A percentile compares a stretch with the other conserved stretches of the same genome.
Evolutionary conservation across 1,284 basidiomycete species (phyloP).

Genomic region (Pyrrhoderma noxium): DNA sequence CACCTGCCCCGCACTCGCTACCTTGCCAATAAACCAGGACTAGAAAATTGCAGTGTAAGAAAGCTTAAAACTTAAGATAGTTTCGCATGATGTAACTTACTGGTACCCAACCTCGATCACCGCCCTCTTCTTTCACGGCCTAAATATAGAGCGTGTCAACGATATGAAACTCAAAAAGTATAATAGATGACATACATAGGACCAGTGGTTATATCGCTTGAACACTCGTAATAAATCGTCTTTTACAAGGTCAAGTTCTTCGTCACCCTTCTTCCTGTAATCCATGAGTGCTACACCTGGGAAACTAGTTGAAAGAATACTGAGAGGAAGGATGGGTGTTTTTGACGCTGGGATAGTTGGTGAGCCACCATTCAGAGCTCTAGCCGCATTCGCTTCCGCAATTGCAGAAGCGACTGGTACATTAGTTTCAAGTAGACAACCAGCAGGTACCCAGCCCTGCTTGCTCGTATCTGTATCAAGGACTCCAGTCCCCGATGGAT

Average conservation of each 20-base stretch:
- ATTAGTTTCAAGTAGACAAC: conserved; percentile 90
- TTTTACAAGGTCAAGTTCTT: conserved; percentile 43
- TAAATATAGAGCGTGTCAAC: conserved; percentile 21
- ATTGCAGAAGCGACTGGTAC: conserved; percentile 73
- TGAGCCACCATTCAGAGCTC: conserved; percentile 14
- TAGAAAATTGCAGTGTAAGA: conserved; percentile 1
- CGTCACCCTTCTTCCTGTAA: conserved; percentile 41
- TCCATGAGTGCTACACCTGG: conserved; percentile 53
- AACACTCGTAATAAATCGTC: conserved; percentile 49
- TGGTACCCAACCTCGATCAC: conserved; percentile 43
- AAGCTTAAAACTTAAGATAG: background rate
- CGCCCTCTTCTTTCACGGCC: conserved; percentile 38
- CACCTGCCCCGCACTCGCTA: conserved; percentile 17
- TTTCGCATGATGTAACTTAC: conserved; percentile 14
- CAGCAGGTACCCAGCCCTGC: conserved; percentile 86
- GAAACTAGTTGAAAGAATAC: conserved; percentile 48
- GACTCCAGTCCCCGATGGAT: conserved; percentile 77
- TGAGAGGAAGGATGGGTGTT: conserved; percentile 37
- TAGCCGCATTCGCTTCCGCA: conserved; percentile 60
- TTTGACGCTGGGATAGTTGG: conserved; percentile 14
- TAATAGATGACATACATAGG: conserved; percentile 26
- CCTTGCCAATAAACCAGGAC: conserved; percentile 26
- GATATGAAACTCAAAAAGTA: background rate
- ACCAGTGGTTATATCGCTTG: conserved; percentile 58
- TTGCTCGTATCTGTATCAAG: conserved; percentile 68